phyloP scores from a whole-genome alignment of 1,139 yeast genomes.

The Eremothecium gossypii region DNA sequence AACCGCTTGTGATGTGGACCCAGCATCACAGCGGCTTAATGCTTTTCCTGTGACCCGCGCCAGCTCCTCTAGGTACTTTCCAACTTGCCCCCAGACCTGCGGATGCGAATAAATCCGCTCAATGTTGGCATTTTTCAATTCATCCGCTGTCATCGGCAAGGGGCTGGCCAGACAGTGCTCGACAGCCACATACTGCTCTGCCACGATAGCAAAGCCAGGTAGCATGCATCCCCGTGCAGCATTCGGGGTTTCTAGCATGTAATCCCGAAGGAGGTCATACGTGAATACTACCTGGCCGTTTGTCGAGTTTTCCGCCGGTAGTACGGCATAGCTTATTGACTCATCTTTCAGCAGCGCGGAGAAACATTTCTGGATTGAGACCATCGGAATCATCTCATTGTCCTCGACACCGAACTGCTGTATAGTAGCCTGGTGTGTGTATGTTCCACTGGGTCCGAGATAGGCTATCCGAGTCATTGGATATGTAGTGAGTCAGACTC shows the following conservation, averaged over 20 bases:
- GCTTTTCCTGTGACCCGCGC: constrained; percentile 30
- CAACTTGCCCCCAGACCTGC: constrained; percentile 95
- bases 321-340: constrained; percentile 60
- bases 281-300: constrained; percentile 89
- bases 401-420: constrained; percentile 51
- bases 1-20: constrained; percentile 82
- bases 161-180: constrained; percentile 65
- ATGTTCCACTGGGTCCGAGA: constrained; percentile 85
- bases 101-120: constrained; percentile 78
- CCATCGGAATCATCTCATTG: constrained; percentile 29
- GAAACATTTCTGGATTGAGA: constrained; percentile 58
- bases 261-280: constrained; percentile 68
- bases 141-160: constrained; percentile 22
- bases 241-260: constrained; percentile 32
- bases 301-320: constrained; percentile 90
- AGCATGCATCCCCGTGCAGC: constrained; percentile 12
- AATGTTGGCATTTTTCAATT: constrained; percentile 35
- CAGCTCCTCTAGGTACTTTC: constrained; percentile 48
- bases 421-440: constrained; percentile 85
- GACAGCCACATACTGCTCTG: constrained; percentile 74
- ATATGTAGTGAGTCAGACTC: too few species aligned
- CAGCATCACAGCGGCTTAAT: constrained; percentile 50
- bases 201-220: constrained; percentile 45
- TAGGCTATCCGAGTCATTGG: constrained; percentile 43
- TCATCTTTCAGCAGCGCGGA: constrained; percentile 36